Conservation (phyloP, 331 rosid species). For the Prunus yedoensis region DNA sequence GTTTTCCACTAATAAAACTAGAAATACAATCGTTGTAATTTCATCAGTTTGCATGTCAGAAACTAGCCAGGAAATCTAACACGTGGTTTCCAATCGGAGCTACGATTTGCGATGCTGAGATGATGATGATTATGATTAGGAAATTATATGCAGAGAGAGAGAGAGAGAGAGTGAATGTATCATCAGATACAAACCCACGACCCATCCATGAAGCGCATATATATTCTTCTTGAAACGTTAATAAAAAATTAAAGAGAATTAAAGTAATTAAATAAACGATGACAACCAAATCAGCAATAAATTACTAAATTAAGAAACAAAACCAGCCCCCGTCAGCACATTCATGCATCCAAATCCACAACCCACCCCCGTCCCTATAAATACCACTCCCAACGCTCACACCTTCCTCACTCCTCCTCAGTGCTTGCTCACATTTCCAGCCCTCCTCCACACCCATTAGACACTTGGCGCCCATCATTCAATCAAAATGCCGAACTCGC, state of each 20-base stretch:
- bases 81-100: no score
- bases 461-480: not conserved
- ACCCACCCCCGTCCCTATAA: conserved; percentile 12
- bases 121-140: no score
- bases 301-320: not conserved
- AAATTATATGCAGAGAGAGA: no score
- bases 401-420: conserved; percentile 30
- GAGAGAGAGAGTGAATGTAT: not conserved
- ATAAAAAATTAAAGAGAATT: not conserved
- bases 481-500: conserved; percentile 44
- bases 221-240: not conserved
- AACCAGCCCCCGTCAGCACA: not conserved
- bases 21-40: no score
- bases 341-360: conserved; percentile 48
- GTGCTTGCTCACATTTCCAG: not conserved
- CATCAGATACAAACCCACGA: not conserved
- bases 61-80: no score
- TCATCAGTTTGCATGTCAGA: no score
- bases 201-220: not conserved
- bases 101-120: no score
- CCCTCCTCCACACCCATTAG: not conserved
- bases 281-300: conserved; percentile 20
- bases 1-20: no score
- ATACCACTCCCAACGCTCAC: conserved; percentile 17
- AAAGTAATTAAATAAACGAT: not conserved